phyloP scores from a whole-genome alignment of 768 basidiomycete species.

The Suillus subluteus region DNA sequence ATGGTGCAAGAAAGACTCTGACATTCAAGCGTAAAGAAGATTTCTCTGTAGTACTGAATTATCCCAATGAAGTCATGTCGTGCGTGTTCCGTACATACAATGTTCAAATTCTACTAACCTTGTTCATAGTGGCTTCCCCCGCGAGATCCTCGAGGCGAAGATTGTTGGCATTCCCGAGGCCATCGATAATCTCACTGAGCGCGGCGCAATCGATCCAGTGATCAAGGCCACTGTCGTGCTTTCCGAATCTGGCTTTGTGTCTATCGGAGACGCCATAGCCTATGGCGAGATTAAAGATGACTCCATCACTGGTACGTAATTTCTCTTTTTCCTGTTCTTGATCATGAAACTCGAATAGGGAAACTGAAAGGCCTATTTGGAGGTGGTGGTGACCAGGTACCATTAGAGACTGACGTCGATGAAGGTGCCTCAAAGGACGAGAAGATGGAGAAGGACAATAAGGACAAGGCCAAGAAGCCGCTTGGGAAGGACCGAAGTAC shows the following conservation, averaged over 20 bases:
- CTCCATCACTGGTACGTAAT: constrained; percentile 63
- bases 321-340: constrained; percentile 2
- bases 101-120: constrained; percentile 7
- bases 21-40: constrained; percentile 87
- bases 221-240: constrained; percentile 84
- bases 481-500: constrained; percentile 55
- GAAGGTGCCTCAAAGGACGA: constrained; percentile 36
- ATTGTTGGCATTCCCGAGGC: constrained; percentile 77
- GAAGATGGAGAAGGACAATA: constrained; percentile 42
- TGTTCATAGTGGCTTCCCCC: constrained; percentile 63
- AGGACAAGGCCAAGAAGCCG: constrained; percentile 35
- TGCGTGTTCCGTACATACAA: constrained; percentile 39
- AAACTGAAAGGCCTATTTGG: constrained; percentile 91
- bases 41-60: constrained; percentile 77
- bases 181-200: constrained; percentile 80
- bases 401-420: constrained; percentile 35
- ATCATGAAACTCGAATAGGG: constrained; percentile 44
- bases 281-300: constrained; percentile 85
- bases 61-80: constrained; percentile 67
- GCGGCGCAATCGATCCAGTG: constrained; percentile 79
- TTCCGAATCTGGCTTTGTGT: constrained; percentile 86
- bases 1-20: constrained; percentile 82
- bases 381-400: constrained; percentile 42
- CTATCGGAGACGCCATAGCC: constrained; percentile 77
- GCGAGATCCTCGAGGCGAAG: constrained; percentile 72